phyloP scores from a whole-genome alignment of 805 yeast genomes.

The Debaryomyces maramus region DNA sequence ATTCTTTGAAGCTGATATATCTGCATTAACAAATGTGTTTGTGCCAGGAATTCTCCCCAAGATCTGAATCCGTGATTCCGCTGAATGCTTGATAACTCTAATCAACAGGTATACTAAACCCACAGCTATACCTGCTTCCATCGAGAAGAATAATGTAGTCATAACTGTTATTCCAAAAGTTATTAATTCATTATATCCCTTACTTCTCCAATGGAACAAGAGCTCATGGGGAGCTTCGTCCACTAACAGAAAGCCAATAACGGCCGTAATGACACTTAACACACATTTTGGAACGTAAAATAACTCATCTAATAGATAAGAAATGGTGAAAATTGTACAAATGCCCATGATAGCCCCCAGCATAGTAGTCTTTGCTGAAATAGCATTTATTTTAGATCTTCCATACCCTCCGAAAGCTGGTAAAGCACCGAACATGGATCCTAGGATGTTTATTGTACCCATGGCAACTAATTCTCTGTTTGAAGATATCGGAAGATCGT shows the following conservation, averaged over 20 bases:
- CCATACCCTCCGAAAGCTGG: slow-evolving; percentile 98
- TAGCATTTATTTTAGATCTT: slow-evolving; percentile 81
- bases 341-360: slow-evolving; percentile 85
- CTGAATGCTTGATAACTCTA: slow-evolving; percentile 54
- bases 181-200: slow-evolving; percentile 74
- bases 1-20: slow-evolving; percentile 19
- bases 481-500: slow-evolving; percentile 71
- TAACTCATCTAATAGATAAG: slow-evolving; percentile 59
- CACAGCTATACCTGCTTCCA: slow-evolving; percentile 87
- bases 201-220: slow-evolving; percentile 65
- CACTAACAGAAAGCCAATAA: slow-evolving; percentile 61
- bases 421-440: slow-evolving; percentile 65
- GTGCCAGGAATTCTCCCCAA: slow-evolving; percentile 45
- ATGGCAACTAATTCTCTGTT: slow-evolving; percentile 90
- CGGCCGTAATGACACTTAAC: slow-evolving; percentile 74
- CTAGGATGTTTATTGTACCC: slow-evolving; percentile 70
- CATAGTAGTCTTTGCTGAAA: slow-evolving; percentile 79
- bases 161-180: slow-evolving; percentile 42
- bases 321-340: slow-evolving; percentile 64
- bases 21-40: slow-evolving; percentile 43
- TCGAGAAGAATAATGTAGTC: slow-evolving; percentile 52
- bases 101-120: slow-evolving; percentile 81
- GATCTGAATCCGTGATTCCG: slow-evolving; percentile 45
- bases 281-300: slow-evolving; percentile 78
- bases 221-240: slow-evolving; percentile 86